phyloP scores from a whole-genome alignment of 192 early-diverging fungal species.

The Mortierella antarctica region DNA sequence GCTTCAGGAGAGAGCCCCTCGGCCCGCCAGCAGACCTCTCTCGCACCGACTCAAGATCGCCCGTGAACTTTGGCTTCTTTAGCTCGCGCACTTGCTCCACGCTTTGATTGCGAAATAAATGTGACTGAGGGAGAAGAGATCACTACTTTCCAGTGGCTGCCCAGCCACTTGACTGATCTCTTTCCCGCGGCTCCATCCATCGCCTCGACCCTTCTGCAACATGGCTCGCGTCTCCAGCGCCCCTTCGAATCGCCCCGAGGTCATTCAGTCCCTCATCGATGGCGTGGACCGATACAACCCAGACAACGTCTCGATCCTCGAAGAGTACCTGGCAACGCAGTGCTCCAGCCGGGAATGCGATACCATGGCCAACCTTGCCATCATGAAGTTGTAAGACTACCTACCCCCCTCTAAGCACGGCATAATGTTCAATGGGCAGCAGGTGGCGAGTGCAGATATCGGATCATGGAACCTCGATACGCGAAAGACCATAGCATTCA shows the following conservation, averaged over 20 bases:
- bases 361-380: conserved; percentile 90
- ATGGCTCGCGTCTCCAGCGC: conserved; percentile 52
- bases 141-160: no score
- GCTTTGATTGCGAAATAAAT: no score
- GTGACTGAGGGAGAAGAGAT: no score
- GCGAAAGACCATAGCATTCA: no score
- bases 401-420: no score
- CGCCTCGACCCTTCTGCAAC: not conserved
- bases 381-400: conserved; percentile 82
- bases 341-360: conserved; percentile 86
- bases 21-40: conserved; percentile 8
- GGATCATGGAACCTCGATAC: no score
- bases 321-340: conserved; percentile 85
- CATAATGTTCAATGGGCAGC: no score
- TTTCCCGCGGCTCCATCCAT: no score
- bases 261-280: conserved; percentile 79
- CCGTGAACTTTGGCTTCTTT: not conserved
- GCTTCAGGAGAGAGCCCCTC: conserved; percentile 8
- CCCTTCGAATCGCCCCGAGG: conserved; percentile 71
- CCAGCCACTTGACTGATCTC: no score
- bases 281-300: conserved; percentile 94
- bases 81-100: no score
- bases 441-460: no score
- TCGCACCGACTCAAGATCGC: not conserved
- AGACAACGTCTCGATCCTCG: conserved; percentile 83